Conservation (phyloP, 139 green algal species). For the Auxenochlorella pyrenoidosa region DNA sequence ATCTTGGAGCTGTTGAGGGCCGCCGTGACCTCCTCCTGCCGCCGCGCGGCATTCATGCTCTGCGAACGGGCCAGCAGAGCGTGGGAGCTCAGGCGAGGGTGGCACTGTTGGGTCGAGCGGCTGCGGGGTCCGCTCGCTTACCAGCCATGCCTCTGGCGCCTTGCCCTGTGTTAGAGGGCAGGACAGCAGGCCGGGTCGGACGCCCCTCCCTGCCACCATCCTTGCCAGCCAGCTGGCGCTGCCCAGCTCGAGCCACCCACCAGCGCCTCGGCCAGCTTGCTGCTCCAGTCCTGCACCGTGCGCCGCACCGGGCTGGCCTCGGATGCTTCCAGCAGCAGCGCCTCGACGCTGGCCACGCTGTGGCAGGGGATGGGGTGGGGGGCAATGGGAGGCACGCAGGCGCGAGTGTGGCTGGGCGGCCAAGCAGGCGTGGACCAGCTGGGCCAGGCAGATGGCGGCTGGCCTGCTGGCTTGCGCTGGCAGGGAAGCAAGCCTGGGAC, state of each 20-base stretch:
- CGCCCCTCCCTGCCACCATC: not conserved
- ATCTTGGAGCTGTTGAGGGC: not conserved
- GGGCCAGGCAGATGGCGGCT: too few relatives aligned
- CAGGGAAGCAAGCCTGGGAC: too few relatives aligned
- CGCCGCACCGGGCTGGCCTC: slow-evolving; percentile 45
- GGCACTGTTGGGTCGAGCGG: too few relatives aligned
- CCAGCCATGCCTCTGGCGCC: not conserved
- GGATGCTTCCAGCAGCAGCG: slow-evolving; percentile 55
- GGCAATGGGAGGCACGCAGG: too few relatives aligned
- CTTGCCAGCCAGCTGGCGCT: not conserved
- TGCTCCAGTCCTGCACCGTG: slow-evolving; percentile 1
- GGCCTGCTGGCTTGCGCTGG: too few relatives aligned
- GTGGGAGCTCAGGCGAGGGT: not conserved
- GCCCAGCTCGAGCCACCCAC: not conserved
- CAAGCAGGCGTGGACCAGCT: too few relatives aligned
- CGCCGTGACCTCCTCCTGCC: not conserved
- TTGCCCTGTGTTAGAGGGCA: not conserved
- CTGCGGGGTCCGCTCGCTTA: not conserved
- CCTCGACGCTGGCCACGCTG: slow-evolving; percentile 54
- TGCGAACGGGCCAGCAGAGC: not conserved
- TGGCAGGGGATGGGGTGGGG: too few relatives aligned
- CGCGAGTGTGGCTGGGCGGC: too few relatives aligned
- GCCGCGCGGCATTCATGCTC: not conserved
- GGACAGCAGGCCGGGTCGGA: not conserved
- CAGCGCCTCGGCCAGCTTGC: slow-evolving; percentile 19